These are phyloP conservation scores for Aegilops speltoides DNA, from an alignment of 176 grass and related monocot genomes.

Conservation along the genomic window DNA sequence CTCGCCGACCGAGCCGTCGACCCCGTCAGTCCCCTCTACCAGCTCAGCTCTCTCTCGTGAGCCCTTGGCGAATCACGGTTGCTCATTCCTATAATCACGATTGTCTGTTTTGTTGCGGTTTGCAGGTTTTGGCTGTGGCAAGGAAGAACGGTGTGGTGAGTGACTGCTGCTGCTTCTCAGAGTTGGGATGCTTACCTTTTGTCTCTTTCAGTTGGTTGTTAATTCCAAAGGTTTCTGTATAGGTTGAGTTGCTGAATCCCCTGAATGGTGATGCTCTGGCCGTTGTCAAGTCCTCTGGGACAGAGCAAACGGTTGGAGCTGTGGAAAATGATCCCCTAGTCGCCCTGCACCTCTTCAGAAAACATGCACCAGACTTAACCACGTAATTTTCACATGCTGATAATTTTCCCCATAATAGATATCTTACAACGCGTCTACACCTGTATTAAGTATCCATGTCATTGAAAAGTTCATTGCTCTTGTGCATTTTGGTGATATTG, in stretches of 20 bases:
- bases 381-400: constrained; percentile 45
- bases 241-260: constrained; percentile 89
- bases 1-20: constrained; percentile 54
- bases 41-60: background rate
- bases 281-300: constrained; percentile 33
- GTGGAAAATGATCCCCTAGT: constrained; percentile 45
- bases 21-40: constrained; percentile 48
- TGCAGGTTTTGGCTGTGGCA: constrained; percentile 78
- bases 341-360: constrained; percentile 76
- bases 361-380: constrained; percentile 42
- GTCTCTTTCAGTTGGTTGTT: background rate
- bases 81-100: background rate
- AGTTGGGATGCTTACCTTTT: background rate
- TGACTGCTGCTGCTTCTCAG: background rate
- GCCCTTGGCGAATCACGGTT: background rate
- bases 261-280: constrained; percentile 68
- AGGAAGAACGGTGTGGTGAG: constrained; percentile 86
- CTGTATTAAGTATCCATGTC: background rate
- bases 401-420: background rate
- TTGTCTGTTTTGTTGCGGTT: background rate
- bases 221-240: constrained; percentile 19
- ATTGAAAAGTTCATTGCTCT: background rate
- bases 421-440: background rate
- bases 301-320: background rate
- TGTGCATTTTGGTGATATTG: background rate